Evolutionary conservation across 768 basidiomycete species (phyloP).

Genomic region (Auricularia cornea): DNA sequence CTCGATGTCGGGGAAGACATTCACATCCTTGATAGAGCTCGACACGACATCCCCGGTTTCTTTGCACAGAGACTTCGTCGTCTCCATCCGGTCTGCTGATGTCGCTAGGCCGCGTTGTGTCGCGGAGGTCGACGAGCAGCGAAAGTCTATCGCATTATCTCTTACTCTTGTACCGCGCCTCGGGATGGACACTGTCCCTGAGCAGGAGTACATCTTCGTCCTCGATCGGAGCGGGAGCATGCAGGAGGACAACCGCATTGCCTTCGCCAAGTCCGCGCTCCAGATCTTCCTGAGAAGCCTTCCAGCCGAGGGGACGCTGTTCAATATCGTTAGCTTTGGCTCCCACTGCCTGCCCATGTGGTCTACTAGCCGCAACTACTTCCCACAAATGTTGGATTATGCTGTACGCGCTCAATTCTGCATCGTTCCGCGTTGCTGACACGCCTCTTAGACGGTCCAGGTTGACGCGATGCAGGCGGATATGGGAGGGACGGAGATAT

Average conservation of each 20-base stretch:
- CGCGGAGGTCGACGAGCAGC: background rate
- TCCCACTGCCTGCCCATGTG: background rate
- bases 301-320: conserved; percentile 4
- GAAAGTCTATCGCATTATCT: background rate
- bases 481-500: conserved; percentile 12
- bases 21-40: background rate
- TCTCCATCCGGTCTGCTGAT: background rate
- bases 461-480: conserved; percentile 1
- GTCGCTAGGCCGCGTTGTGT: background rate
- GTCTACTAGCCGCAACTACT: background rate
- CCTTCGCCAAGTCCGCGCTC: conserved; percentile 8
- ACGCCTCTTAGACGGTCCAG: background rate
- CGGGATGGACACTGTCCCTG: background rate
- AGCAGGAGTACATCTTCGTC: conserved; percentile 47
- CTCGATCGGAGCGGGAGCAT: conserved; percentile 55
- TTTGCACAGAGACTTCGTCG: conserved; percentile 15
- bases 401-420: background rate
- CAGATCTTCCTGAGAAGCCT: conserved; percentile 9
- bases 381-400: background rate
- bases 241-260: conserved; percentile 16
- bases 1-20: background rate
- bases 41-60: conserved; percentile 22
- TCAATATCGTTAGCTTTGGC: conserved; percentile 9
- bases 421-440: background rate
- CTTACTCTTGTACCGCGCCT: background rate